Conservation (phyloP, 2,329 filamentous ascomycete genomes). For the Exophiala oligosperma region DNA sequence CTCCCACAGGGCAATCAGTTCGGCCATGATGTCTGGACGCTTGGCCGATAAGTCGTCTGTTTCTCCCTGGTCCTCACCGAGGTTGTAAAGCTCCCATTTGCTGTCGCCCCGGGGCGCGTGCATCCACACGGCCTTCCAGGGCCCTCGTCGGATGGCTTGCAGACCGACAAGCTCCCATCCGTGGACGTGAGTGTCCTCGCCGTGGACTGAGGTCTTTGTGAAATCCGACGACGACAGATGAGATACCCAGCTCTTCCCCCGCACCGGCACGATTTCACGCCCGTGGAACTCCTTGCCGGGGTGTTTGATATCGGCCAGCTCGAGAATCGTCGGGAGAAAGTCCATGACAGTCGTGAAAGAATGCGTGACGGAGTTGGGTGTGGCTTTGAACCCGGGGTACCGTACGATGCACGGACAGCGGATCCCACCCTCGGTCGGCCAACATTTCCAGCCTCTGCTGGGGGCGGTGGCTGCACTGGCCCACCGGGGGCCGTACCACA, state of each 20-base stretch:
- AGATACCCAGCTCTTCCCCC: conserved; percentile 32
- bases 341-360: conserved; percentile 53
- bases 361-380: conserved; percentile 26
- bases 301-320: conserved; percentile 46
- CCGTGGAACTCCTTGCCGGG: conserved; percentile 27
- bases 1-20: no score
- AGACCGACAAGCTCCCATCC: no score
- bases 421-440: conserved; percentile 36
- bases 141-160: no score
- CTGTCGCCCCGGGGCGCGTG: no score
- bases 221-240: no score
- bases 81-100: no score
- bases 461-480: conserved; percentile 48
- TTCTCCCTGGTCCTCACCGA: no score
- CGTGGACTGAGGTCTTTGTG: no score
- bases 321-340: conserved; percentile 46
- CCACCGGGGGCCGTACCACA: conserved; percentile 52
- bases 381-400: conserved; percentile 21
- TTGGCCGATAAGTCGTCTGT: no score
- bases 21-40: no score
- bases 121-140: no score
- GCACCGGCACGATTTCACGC: conserved; percentile 34
- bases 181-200: no score
- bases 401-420: conserved; percentile 37
- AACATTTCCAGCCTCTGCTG: conserved; percentile 37